Evolutionary conservation across 805 yeast genomes (phyloP).

Genomic region (Zygosaccharomyces bailii): DNA sequence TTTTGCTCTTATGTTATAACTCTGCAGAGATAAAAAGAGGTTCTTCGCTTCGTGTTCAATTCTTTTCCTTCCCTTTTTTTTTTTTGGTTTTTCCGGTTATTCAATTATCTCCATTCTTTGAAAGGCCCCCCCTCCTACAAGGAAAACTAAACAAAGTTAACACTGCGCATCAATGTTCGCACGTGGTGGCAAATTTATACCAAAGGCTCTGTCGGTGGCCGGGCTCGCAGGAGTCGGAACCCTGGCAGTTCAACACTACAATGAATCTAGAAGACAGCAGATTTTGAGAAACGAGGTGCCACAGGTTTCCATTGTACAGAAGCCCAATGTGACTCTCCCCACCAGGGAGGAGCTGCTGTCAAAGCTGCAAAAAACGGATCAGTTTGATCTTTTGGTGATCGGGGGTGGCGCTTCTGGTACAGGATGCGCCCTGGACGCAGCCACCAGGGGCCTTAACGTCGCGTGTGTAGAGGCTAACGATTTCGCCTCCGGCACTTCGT

Average conservation of each 20-base stretch:
- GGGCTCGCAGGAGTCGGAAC: slow-evolving; percentile 14
- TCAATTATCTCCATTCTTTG: neutral
- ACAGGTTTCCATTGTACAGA: slow-evolving; percentile 16
- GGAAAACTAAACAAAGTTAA: too few species aligned
- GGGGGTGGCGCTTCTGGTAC: slow-evolving; percentile 98
- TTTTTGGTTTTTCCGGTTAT: neutral
- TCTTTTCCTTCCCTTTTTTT: neutral
- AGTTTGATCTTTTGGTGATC: slow-evolving; percentile 76
- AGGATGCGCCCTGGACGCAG: slow-evolving; percentile 90
- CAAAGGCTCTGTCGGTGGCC: slow-evolving; percentile 12
- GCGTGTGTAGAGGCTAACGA: slow-evolving; percentile 83
- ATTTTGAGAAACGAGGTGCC: slow-evolving; percentile 16
- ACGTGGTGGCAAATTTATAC: slow-evolving; percentile 12
- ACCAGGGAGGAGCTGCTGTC: slow-evolving; percentile 51
- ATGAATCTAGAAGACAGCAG: slow-evolving; percentile 2
- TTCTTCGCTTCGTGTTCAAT: neutral
- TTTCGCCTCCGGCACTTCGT: slow-evolving; percentile 89
- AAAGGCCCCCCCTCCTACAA: too few species aligned
- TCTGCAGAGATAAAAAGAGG: neutral
- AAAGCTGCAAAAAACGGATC: slow-evolving; percentile 44
- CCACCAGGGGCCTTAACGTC: slow-evolving; percentile 84
- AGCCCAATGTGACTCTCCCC: slow-evolving; percentile 36
- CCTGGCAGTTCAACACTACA: slow-evolving; percentile 11
- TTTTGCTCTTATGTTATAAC: neutral
- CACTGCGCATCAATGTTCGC: slow-evolving; percentile 12